Conservation (phyloP, 768 basidiomycete species). For the Gelatoporia subvermispora region DNA sequence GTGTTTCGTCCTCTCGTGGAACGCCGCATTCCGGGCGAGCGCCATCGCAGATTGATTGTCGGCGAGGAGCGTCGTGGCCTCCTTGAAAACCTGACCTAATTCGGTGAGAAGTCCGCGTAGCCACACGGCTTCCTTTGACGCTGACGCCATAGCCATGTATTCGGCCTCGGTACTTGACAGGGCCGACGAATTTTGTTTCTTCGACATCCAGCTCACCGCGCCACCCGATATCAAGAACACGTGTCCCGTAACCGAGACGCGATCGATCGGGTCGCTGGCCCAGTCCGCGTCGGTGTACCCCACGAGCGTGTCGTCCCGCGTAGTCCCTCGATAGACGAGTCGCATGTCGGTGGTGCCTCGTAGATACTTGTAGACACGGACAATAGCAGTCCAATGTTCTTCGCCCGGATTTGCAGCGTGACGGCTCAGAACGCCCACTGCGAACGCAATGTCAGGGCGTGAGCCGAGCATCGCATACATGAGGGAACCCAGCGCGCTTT, state of each 20-base stretch:
- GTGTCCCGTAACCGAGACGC: constrained; percentile 25
- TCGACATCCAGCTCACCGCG: constrained; percentile 35
- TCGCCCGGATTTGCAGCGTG: constrained; percentile 13
- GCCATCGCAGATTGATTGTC: constrained; percentile 19
- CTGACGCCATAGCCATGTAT: constrained; percentile 30
- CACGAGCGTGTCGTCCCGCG: constrained; percentile 5
- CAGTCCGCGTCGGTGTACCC: constrained; percentile 18
- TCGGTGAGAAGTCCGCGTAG: constrained; percentile 8
- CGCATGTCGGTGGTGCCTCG: constrained; percentile 7
- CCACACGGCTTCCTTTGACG: constrained; percentile 34
- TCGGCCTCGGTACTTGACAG: too few relatives aligned
- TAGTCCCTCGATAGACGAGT: constrained; percentile 7
- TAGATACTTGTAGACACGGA: constrained; percentile 21
- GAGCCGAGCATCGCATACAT: constrained; percentile 23
- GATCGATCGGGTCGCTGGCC: constrained; percentile 4
- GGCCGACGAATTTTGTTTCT: constrained; percentile 33
- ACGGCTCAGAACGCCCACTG: too few relatives aligned
- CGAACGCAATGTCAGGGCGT: constrained; percentile 27
- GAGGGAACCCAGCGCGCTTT: constrained; percentile 21
- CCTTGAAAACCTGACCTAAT: constrained; percentile 9
- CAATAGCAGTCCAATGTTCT: constrained; percentile 17
- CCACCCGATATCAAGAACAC: constrained; percentile 29
- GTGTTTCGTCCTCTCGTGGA: constrained; percentile 32
- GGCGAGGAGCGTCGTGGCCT: constrained; percentile 1
- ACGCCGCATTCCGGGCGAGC: constrained; percentile 17